phyloP scores from a whole-genome alignment of 495 filamentous ascomycete species.

The Acidiella bohemica region DNA sequence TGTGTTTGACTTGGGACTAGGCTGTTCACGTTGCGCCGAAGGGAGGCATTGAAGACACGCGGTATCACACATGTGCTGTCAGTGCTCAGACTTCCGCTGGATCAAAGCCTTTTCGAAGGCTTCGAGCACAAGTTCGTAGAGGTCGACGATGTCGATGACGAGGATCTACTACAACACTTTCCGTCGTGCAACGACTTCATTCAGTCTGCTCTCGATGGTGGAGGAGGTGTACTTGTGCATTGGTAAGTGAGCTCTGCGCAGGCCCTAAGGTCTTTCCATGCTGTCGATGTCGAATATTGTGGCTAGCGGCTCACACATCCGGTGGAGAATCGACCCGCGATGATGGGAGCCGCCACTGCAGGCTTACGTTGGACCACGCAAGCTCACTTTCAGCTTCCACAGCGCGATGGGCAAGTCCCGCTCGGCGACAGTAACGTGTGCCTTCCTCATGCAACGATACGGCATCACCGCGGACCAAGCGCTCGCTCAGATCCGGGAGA shows the following conservation, averaged over 20 bases:
- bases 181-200: slow-evolving; percentile 68
- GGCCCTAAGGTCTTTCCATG: no score
- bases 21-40: slow-evolving; percentile 59
- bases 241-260: slow-evolving; percentile 43
- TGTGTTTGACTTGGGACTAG: slow-evolving; percentile 33
- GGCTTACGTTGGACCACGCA: no score
- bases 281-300: slow-evolving; percentile 1
- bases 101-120: slow-evolving; percentile 38
- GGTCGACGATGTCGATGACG: slow-evolving; percentile 76
- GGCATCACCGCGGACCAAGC: slow-evolving; percentile 45
- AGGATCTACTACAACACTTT: slow-evolving; percentile 73
- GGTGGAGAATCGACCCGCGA: no score
- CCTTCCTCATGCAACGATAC: slow-evolving; percentile 63
- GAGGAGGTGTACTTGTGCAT: slow-evolving; percentile 57
- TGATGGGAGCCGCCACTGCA: no score
- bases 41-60: slow-evolving; percentile 48
- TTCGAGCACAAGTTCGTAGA: slow-evolving; percentile 66
- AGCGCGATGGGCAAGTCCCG: slow-evolving; percentile 96
- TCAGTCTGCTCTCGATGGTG: slow-evolving; percentile 53
- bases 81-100: slow-evolving; percentile 48
- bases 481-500: slow-evolving; percentile 46
- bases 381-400: no score
- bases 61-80: slow-evolving; percentile 90
- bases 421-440: slow-evolving; percentile 69
- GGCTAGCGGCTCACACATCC: no score